Conservation (phyloP, 129 eudicot species). For the Saussurea involucrata region DNA sequence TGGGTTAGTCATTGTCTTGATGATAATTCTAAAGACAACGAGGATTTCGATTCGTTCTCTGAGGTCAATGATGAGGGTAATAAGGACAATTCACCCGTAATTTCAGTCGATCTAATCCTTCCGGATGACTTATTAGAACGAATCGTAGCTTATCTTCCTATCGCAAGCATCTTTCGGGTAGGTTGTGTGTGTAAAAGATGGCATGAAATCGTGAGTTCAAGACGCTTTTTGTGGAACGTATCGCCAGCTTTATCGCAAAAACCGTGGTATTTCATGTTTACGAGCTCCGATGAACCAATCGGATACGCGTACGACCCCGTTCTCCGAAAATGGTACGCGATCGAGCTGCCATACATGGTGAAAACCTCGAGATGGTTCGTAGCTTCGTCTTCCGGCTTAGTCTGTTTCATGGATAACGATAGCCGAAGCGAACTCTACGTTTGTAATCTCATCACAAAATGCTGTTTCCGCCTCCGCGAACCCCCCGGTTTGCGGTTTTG, state of each 20-base stretch:
- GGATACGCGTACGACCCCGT: constrained; percentile 89
- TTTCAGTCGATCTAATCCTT: constrained; percentile 62
- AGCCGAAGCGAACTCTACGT: constrained; percentile 67
- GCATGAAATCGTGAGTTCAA: constrained; percentile 73
- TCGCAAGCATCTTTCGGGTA: constrained; percentile 77
- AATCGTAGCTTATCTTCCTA: constrained; percentile 66
- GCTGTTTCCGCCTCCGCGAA: constrained; percentile 41
- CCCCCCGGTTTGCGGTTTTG: constrained; percentile 65
- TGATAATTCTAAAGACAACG: constrained; percentile 15
- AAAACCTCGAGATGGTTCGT: constrained; percentile 74
- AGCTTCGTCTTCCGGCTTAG: constrained; percentile 85
- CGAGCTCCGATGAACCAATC: constrained; percentile 68
- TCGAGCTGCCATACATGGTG: constrained; percentile 78
- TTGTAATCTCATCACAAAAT: constrained; percentile 75
- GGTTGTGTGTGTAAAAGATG: constrained; percentile 96
- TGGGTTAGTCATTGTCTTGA: constrained; percentile 75
- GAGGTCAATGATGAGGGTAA: constrained; percentile 51
- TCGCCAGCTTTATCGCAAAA: constrained; percentile 46
- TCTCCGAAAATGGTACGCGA: constrained; percentile 72
- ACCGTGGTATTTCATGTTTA: constrained; percentile 99
- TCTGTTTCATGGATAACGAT: constrained; percentile 88
- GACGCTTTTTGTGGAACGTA: constrained; percentile 69
- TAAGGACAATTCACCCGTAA: constrained; percentile 26
- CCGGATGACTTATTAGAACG: constrained; percentile 88
- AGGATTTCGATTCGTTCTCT: constrained; percentile 36